phyloP scores from a whole-genome alignment of 2,329 filamentous ascomycete genomes.

The Trichoderma oligosporum region DNA sequence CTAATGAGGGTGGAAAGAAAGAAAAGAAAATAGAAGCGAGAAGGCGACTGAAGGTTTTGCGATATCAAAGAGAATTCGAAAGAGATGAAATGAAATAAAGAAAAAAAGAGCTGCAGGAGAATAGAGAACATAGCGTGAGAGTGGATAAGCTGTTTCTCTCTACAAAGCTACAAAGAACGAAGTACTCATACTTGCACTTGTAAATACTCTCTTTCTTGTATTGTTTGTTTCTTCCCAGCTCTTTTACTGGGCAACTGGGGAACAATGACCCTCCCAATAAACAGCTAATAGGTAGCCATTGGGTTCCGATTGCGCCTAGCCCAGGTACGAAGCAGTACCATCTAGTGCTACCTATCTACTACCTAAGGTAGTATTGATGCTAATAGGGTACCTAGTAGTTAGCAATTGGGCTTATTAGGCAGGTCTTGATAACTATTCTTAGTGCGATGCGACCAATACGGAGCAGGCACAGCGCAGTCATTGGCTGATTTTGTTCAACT shows the following conservation, averaged over 20 bases:
- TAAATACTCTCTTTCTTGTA: too few species aligned
- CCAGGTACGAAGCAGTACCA: background rate
- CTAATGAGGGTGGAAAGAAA: background rate
- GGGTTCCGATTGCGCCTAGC: background rate
- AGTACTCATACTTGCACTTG: too few species aligned
- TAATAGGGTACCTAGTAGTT: too few species aligned
- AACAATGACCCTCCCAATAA: background rate
- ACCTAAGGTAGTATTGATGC: background rate
- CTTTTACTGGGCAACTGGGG: background rate
- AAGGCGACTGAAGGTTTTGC: background rate
- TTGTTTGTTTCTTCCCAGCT: background rate
- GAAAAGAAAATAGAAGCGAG: background rate
- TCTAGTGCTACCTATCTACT: constrained; percentile 1
- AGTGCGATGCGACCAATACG: background rate
- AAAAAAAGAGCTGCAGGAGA: background rate
- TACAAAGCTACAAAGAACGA: too few species aligned
- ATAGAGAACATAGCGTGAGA: background rate
- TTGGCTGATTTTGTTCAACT: background rate
- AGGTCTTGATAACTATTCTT: background rate
- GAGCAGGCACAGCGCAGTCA: constrained; percentile 7
- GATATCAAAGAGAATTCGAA: background rate
- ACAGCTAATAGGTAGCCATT: background rate
- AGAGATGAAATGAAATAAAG: background rate
- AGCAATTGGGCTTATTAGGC: too few species aligned
- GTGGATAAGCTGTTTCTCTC: too few species aligned